Percentiles rank a stretch among this genome's conserved stretches.
phyloP scores from a whole-genome alignment of 352 stramenopile species.

The Hyaloperonospora brassicae region DNA sequence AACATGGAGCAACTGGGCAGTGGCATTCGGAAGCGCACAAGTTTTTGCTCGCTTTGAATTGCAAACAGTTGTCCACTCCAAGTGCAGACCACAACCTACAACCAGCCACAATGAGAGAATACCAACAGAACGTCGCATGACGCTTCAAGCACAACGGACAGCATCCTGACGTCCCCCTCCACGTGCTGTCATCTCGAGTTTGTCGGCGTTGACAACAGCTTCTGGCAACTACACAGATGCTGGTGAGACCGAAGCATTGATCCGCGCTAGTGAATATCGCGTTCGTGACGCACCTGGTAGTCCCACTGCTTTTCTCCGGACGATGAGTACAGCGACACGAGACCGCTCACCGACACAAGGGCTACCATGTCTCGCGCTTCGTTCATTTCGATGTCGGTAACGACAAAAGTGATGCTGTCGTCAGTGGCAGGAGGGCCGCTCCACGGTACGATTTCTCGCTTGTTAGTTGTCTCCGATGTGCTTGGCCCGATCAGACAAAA shows the following conservation, averaged over 20 bases:
- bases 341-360: constrained; percentile 32
- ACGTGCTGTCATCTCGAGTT: constrained; percentile 27
- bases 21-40: constrained; percentile 59
- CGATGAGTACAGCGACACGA: constrained; percentile 32
- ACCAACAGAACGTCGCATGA: not conserved
- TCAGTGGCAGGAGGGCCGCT: constrained; percentile 20
- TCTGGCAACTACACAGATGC: constrained; percentile 33
- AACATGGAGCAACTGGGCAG: constrained; percentile 56
- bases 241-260: not conserved
- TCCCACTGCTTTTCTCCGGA: constrained; percentile 37
- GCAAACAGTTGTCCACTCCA: constrained; percentile 63
- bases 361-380: constrained; percentile 21
- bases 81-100: constrained; percentile 56
- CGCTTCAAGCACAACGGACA: constrained; percentile 12
- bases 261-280: not conserved
- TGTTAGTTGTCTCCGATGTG: not conserved
- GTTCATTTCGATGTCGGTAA: constrained; percentile 29
- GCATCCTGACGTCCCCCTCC: constrained; percentile 26
- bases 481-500: constrained; percentile 24
- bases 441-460: constrained; percentile 28
- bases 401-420: constrained; percentile 37
- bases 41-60: constrained; percentile 31
- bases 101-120: constrained; percentile 1
- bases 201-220: constrained; percentile 44
- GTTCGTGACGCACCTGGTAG: constrained; percentile 29